phyloP scores from a whole-genome alignment of 495 filamentous ascomycete species.

The Trichoderma orchidacearum region DNA sequence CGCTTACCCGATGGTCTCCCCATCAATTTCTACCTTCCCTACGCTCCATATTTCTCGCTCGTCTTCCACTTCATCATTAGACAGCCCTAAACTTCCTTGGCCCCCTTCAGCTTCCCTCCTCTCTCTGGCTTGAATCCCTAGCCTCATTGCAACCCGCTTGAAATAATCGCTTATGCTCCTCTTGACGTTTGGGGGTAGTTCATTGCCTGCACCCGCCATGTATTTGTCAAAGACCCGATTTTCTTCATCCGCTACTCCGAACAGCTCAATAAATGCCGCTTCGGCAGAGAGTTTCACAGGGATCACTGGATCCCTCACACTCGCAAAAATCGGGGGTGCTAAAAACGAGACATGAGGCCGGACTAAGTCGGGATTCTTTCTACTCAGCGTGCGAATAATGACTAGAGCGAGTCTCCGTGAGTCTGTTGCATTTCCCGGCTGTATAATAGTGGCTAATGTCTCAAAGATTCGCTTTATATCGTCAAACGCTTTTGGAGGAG shows the following conservation, averaged over 20 bases:
- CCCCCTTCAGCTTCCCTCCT: constrained; percentile 83
- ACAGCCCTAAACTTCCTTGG: constrained; percentile 67
- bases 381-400: constrained; percentile 70
- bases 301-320: constrained; percentile 86
- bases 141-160: constrained; percentile 72
- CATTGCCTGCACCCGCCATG: constrained; percentile 32
- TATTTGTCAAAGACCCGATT: constrained; percentile 84
- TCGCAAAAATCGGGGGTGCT: constrained; percentile 73
- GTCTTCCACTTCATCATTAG: constrained; percentile 84
- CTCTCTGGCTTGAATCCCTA: constrained; percentile 75
- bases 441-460: constrained; percentile 56
- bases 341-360: constrained; percentile 67
- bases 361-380: constrained; percentile 59
- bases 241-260: constrained; percentile 79
- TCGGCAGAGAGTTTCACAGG: constrained; percentile 93
- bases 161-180: constrained; percentile 96
- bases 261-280: constrained; percentile 88
- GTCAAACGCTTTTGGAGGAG: constrained; percentile 48
- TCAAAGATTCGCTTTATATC: constrained; percentile 66
- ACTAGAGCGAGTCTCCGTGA: constrained; percentile 83
- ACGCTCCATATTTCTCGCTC: constrained; percentile 93
- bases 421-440: constrained; percentile 62
- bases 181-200: constrained; percentile 55
- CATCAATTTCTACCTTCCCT: constrained; percentile 76
- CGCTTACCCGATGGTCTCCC: constrained; percentile 14